Conservation (phyloP, 192 early-diverging fungal genomes). For the Coemansia sp. region DNA sequence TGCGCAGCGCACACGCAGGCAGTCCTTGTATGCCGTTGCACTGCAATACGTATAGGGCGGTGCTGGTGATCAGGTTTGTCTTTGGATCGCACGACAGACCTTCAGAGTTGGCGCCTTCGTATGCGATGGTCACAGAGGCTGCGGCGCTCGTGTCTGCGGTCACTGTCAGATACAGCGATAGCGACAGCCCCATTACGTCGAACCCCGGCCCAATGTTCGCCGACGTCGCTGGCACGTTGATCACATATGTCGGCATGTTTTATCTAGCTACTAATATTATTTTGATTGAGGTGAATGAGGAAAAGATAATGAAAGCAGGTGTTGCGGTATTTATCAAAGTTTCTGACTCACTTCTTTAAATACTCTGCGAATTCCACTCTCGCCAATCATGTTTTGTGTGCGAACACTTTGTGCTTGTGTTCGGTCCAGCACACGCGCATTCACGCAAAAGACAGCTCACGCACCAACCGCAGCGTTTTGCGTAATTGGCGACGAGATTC, state of each 20-base stretch:
- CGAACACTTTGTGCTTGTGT: too few relatives aligned
- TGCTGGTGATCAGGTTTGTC: constrained; percentile 89
- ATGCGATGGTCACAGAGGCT: constrained; percentile 26
- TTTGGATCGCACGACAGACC: constrained; percentile 78
- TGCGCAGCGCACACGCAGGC: constrained; percentile 69
- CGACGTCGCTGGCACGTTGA: constrained; percentile 92
- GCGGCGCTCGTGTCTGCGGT: constrained; percentile 27
- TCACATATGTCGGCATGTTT: constrained; percentile 37
- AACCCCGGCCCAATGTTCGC: constrained; percentile 98
- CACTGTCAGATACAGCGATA: constrained; percentile 83
- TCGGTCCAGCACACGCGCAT: too few relatives aligned
- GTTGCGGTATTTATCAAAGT: background rate
- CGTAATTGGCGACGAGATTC: constrained; percentile 74
- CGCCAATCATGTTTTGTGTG: too few relatives aligned
- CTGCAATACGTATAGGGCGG: constrained; percentile 84
- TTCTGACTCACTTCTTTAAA: constrained; percentile 3
- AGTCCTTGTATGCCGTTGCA: constrained; percentile 64
- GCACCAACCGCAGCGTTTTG: constrained; percentile 51
- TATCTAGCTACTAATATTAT: background rate
- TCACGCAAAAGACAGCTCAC: too few relatives aligned
- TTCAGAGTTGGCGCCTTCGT: constrained; percentile 52
- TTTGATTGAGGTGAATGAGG: background rate
- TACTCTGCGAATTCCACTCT: background rate
- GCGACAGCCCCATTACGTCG: constrained; percentile 89
- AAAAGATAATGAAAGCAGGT: constrained; percentile 1